Percentiles rank a stretch among this genome's conserved stretches.
Evolutionary conservation across 129 eudicot species (phyloP).

Genomic region (Saposhnikovia divaricata): DNA sequence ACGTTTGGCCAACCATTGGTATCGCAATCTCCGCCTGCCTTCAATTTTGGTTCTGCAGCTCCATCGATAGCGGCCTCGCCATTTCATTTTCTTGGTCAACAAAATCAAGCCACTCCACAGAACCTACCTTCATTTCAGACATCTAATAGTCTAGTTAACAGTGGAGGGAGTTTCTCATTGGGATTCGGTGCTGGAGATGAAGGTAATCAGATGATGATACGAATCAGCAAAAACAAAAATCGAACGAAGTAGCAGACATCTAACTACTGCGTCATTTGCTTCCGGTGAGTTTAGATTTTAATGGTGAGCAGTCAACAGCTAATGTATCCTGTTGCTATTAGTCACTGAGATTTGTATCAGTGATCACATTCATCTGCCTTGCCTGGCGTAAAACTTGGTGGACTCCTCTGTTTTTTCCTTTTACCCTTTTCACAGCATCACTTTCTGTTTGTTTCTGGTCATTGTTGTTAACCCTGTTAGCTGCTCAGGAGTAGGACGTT

Average conservation of each 20-base stretch:
- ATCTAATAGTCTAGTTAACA: conserved; percentile 53
- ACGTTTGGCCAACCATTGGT: conserved; percentile 46
- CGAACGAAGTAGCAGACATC: conserved; percentile 38
- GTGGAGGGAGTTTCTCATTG: conserved; percentile 84
- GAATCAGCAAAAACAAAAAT: conserved; percentile 26
- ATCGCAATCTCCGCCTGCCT: conserved; percentile 32
- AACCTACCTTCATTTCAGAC: conserved; percentile 47
- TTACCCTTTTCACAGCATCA: background rate
- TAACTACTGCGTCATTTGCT: background rate
- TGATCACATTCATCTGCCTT: conserved; percentile 2
- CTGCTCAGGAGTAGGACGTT: conserved; percentile 8
- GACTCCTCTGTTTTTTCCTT: background rate
- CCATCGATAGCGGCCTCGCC: conserved; percentile 23
- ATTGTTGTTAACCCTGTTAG: conserved; percentile 1
- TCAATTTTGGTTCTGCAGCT: conserved; percentile 51
- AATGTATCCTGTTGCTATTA: background rate
- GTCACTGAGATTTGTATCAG: conserved; percentile 5
- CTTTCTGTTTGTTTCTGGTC: background rate
- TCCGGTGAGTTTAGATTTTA: background rate
- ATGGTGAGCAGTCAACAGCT: background rate
- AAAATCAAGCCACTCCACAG: conserved; percentile 35
- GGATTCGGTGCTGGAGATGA: conserved; percentile 71
- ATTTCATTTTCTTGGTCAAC: conserved; percentile 68
- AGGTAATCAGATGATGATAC: conserved; percentile 46
- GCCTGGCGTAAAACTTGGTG: background rate